Evolutionary conservation across 257 asterid genomes (phyloP).

Genomic region (Ehretia macrophylla): DNA sequence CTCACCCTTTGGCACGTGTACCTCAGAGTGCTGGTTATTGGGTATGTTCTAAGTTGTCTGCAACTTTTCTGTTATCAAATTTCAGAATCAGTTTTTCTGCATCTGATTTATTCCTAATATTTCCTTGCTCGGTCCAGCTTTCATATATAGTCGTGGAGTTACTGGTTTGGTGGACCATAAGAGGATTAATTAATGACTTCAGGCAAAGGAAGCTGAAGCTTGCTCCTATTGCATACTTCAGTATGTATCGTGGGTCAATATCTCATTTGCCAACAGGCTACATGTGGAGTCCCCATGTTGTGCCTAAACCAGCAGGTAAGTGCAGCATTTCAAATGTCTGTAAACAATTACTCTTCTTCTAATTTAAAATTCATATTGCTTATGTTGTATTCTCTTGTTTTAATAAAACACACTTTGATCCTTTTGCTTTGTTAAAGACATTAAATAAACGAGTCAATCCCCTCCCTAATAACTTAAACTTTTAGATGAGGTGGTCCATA

Average conservation of each 20-base stretch:
- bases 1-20: constrained; percentile 97
- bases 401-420: no score
- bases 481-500: no score
- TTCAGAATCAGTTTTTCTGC: no score
- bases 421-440: no score
- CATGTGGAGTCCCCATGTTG: constrained; percentile 97
- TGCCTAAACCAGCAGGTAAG: constrained; percentile 88
- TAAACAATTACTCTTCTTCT: background rate
- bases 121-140: constrained; percentile 46
- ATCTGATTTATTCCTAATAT: background rate
- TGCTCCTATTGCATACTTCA: constrained; percentile 93
- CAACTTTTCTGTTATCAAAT: background rate
- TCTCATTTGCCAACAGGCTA: constrained; percentile 98
- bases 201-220: constrained; percentile 89
- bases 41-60: constrained; percentile 48
- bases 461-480: no score
- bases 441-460: no score
- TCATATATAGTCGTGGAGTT: constrained; percentile 94
- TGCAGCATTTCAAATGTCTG: no score
- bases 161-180: constrained; percentile 97
- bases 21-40: constrained; percentile 98
- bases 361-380: no score
- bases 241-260: constrained; percentile 87
- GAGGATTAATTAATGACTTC: constrained; percentile 86
- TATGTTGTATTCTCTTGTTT: background rate